A percentile compares a stretch with the other conserved stretches of the same genome.
These are phyloP conservation scores for Chaetoceros tenuissimus DNA, from an alignment of 108 stramenopile genomes.

Conservation along the genomic window DNA sequence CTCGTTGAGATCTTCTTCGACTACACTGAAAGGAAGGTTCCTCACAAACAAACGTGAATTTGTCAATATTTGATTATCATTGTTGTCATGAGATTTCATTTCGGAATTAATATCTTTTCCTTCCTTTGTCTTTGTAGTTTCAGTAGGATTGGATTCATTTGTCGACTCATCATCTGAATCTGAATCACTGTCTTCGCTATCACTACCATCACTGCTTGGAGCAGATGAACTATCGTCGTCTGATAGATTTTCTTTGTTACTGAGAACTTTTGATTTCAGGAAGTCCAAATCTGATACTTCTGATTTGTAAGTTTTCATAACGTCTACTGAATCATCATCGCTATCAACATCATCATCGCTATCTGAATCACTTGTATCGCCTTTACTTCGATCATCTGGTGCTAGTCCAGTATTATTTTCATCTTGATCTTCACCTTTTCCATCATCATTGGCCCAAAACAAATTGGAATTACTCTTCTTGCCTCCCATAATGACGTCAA, in stretches of 20 bases:
- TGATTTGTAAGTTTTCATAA: conserved; percentile 7
- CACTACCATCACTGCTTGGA: conserved; percentile 9
- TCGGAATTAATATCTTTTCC: background rate
- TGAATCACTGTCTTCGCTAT: conserved; percentile 9
- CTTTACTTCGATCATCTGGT: background rate
- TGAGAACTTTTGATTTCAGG: conserved; percentile 66
- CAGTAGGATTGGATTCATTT: background rate
- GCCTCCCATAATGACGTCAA: conserved; percentile 22
- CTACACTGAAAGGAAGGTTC: conserved; percentile 88
- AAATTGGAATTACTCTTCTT: conserved; percentile 35
- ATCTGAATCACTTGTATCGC: conserved; percentile 7
- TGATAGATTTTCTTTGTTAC: conserved; percentile 21
- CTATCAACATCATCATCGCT: conserved; percentile 20
- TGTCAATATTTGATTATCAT: conserved; percentile 4
- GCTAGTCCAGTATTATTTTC: background rate
- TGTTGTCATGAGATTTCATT: too few relatives aligned
- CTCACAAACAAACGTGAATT: conserved; percentile 82
- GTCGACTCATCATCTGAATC: background rate
- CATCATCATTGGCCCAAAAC: conserved; percentile 85
- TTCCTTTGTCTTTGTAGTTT: background rate
- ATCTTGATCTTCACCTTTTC: conserved; percentile 9
- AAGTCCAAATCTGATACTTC: conserved; percentile 65
- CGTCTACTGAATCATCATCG: conserved; percentile 22
- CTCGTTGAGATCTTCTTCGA: conserved; percentile 88
- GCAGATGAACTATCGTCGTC: conserved; percentile 23